A percentile compares a stretch with the other conserved stretches of the same genome.
These are phyloP conservation scores for Oryza glumipatula DNA, from an alignment of 176 grass and related monocot species.

Conservation along the genomic window DNA sequence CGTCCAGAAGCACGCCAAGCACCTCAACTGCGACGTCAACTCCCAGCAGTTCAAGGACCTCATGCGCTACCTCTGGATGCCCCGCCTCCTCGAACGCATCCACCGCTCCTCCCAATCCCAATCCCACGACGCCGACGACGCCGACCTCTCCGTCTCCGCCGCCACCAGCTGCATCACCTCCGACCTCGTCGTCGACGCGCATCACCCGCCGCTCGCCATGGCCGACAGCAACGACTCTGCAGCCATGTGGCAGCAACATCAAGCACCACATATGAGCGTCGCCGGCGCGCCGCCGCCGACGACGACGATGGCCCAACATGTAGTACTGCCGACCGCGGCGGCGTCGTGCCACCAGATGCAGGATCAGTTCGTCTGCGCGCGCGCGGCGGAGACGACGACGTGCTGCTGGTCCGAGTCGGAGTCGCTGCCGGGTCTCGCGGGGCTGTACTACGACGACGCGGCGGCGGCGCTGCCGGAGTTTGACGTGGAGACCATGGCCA, in stretches of 20 bases:
- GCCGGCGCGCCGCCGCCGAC: not conserved
- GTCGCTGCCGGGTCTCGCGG: conserved; percentile 41
- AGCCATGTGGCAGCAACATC: not conserved
- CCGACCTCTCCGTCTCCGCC: too few relatives aligned
- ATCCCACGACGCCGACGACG: not conserved
- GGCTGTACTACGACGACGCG: conserved; percentile 29
- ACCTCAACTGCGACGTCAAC: conserved; percentile 89
- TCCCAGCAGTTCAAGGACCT: conserved; percentile 91
- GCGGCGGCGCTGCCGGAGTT: conserved; percentile 53
- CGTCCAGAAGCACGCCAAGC: conserved; percentile 88
- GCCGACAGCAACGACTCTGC: not conserved
- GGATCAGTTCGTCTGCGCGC: not conserved
- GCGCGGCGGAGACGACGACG: not conserved
- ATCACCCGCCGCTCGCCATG: not conserved
- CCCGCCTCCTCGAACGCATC: conserved; percentile 80
- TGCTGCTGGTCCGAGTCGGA: conserved; percentile 59
- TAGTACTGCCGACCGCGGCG: not conserved
- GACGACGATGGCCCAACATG: not conserved
- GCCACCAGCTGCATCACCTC: not conserved
- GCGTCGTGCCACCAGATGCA: conserved; percentile 13
- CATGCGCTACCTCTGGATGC: conserved; percentile 90
- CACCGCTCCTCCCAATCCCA: not conserved
- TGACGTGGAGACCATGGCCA: conserved; percentile 40
- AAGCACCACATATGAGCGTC: not conserved
- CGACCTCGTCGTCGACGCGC: not conserved